Evolutionary conservation across 345 rosid species (phyloP).

Genomic region (Populus euphratica): DNA sequence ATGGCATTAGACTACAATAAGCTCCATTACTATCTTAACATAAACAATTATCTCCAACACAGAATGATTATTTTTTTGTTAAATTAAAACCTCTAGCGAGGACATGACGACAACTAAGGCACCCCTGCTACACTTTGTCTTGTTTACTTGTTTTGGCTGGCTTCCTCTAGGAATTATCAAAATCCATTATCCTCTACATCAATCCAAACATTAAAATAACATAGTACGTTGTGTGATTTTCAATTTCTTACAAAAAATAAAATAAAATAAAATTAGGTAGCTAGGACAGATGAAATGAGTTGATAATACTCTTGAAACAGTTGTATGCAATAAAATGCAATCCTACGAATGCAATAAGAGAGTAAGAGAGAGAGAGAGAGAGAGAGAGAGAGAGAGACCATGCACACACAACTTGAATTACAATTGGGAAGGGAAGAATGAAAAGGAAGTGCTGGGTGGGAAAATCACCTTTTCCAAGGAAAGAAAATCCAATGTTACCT

Average conservation of each 20-base stretch:
- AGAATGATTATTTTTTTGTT: too few species aligned
- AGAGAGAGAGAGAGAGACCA: neutral
- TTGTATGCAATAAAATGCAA: neutral
- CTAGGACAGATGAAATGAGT: neutral
- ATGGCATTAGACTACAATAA: neutral
- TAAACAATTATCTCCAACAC: too few species aligned
- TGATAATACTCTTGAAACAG: neutral
- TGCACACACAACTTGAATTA: neutral
- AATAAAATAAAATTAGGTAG: too few species aligned
- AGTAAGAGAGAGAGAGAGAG: neutral
- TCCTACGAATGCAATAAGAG: neutral
- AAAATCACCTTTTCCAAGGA: constrained; percentile 1
- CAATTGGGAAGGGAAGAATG: neutral
- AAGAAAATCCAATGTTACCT: constrained; percentile 29
- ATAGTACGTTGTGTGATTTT: too few species aligned
- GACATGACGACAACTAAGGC: neutral
- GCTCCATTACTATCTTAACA: neutral
- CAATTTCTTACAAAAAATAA: too few species aligned
- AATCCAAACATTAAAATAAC: neutral
- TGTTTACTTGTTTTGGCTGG: constrained; percentile 9
- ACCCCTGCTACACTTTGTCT: constrained; percentile 15
- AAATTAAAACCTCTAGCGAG: neutral
- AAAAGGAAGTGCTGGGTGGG: neutral
- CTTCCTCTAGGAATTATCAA: constrained; percentile 5
- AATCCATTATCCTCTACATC: neutral